A percentile compares a stretch with the other conserved stretches of the same genome.
phyloP scores from a whole-genome alignment of 1,284 basidiomycete species.

The Cryptococcus hybrid region DNA sequence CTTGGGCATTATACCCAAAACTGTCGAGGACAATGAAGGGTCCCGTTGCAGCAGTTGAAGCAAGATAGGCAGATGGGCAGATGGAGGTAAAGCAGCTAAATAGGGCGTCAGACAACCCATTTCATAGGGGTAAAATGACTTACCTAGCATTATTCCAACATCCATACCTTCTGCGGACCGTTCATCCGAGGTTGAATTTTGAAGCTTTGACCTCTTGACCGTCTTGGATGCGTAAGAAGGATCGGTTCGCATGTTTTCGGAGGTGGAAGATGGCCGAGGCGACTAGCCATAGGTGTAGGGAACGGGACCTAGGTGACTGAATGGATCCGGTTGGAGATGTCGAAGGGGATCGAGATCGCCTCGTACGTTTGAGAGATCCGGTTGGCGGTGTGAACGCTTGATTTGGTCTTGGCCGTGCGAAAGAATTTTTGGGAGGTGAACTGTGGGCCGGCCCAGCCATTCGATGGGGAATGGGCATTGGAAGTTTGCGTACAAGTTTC shows the following conservation, averaged over 20 bases:
- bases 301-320: too few relatives aligned
- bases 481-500: not conserved
- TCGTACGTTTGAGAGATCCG: conserved; percentile 8
- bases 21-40: conserved; percentile 25
- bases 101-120: not conserved
- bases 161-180: conserved; percentile 23
- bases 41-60: conserved; percentile 34
- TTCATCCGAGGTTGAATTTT: conserved; percentile 1
- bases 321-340: conserved; percentile 22
- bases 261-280: not conserved
- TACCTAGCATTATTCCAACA: conserved; percentile 43
- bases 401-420: not conserved
- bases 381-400: conserved; percentile 5
- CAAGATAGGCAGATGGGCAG: conserved; percentile 41
- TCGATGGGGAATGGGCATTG: not conserved
- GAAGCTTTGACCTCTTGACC: conserved; percentile 30
- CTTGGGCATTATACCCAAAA: conserved; percentile 36
- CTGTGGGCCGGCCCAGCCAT: too few relatives aligned
- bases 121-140: conserved; percentile 11
- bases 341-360: conserved; percentile 25
- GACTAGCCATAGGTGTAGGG: too few relatives aligned
- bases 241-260: not conserved
- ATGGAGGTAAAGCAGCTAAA: conserved; percentile 37
- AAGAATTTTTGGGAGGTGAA: too few relatives aligned
- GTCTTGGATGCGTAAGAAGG: not conserved